Conservation (phyloP, 768 basidiomycete genomes). For the Psilocybe cubensis region DNA sequence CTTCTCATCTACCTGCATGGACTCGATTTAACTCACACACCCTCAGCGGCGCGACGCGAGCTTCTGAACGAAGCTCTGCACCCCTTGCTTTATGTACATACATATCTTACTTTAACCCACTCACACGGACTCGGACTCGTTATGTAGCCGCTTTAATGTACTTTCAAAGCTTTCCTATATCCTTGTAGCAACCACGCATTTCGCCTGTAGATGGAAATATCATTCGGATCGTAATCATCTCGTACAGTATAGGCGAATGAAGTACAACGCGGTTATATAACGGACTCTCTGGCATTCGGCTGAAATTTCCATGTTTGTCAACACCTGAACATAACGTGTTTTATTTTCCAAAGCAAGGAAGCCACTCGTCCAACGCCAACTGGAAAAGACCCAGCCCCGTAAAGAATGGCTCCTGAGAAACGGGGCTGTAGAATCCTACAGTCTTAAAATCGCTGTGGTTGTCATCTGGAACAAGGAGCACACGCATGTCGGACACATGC, state of each 20-base stretch:
- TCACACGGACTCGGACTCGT: neutral
- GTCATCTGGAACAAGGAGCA: constrained; percentile 47
- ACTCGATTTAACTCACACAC: too few species aligned
- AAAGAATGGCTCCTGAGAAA: constrained; percentile 49
- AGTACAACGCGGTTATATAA: neutral
- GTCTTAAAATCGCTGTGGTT: constrained; percentile 53
- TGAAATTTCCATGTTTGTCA: neutral
- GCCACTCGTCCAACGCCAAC: constrained; percentile 50
- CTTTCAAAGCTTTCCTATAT: neutral
- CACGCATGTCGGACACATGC: constrained; percentile 52
- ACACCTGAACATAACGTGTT: too few species aligned
- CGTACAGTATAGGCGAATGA: neutral
- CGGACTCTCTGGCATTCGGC: neutral
- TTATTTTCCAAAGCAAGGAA: constrained; percentile 41
- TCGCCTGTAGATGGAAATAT: neutral
- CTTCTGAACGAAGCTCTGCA: neutral
- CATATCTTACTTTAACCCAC: neutral
- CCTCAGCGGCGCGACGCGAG: too few species aligned
- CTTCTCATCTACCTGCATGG: too few species aligned
- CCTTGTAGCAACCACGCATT: neutral
- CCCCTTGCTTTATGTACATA: neutral
- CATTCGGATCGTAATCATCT: neutral
- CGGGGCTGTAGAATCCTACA: constrained; percentile 53
- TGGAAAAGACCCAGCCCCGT: constrained; percentile 50
- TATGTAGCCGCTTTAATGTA: neutral